These are phyloP conservation scores for Pseudogymnoascus destructans DNA, from an alignment of 2,329 filamentous ascomycete species.

Conservation along the genomic window DNA sequence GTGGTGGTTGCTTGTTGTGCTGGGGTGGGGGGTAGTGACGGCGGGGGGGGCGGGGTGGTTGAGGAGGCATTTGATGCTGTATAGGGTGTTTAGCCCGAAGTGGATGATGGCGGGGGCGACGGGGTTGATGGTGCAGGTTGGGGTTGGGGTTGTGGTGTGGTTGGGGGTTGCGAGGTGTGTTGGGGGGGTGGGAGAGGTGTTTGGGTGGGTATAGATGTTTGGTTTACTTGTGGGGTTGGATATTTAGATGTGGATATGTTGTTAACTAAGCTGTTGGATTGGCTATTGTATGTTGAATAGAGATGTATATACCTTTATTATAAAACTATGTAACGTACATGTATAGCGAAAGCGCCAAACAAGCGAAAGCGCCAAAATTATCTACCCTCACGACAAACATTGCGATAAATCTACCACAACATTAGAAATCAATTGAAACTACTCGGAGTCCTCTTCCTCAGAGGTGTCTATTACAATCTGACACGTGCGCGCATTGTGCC, in stretches of 20 bases:
- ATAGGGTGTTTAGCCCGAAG: conserved; percentile 79
- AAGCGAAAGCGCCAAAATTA: too few relatives aligned
- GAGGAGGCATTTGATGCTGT: conserved; percentile 88
- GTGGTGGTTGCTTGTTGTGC: conserved; percentile 74
- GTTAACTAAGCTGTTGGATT: neutral
- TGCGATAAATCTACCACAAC: too few relatives aligned
- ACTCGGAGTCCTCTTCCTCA: too few relatives aligned
- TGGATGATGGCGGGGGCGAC: conserved; percentile 72
- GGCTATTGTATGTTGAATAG: neutral
- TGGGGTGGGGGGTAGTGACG: conserved; percentile 65
- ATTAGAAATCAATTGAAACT: too few relatives aligned
- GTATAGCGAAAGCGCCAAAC: too few relatives aligned
- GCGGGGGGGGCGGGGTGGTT: conserved; percentile 84
- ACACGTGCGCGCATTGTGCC: too few relatives aligned
- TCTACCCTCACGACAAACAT: too few relatives aligned
- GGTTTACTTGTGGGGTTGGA: neutral
- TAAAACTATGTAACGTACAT: neutral
- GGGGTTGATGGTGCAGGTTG: conserved; percentile 65
- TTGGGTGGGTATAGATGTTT: neutral
- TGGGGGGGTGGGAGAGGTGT: neutral
- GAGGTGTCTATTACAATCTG: too few relatives aligned
- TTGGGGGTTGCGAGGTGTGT: conserved; percentile 32
- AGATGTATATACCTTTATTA: neutral
- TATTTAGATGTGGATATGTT: neutral
- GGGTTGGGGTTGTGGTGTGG: conserved; percentile 55